Evolutionary conservation across 192 early-diverging fungal genomes (phyloP), one percentile per base, ranked within the genome.

Genomic region (Coemansia reversa): DNA sequence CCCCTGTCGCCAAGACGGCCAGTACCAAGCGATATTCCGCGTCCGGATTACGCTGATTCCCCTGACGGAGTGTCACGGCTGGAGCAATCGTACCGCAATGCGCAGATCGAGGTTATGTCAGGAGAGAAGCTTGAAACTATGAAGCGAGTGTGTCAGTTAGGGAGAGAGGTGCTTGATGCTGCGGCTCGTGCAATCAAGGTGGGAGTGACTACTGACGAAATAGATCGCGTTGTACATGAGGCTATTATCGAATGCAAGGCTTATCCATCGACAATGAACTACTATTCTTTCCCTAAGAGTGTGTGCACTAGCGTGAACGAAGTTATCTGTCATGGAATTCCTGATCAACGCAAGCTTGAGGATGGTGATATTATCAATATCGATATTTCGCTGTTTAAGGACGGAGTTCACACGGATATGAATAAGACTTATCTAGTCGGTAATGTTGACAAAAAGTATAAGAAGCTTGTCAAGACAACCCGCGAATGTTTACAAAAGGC

Each of bases 301-400:
- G 87, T 89, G 72, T 99, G 97, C 84, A 95, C 90, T 3, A 87
- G 85, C 28, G 85, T 93, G 48, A 93, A 93, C 72, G 90, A 93
- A 76, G 95, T 96, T 20, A 93, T 99, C 63, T 99, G 97, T 75
- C 97, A 99, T 67, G 95, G 94, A 52, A 94, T 99, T 57, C 97
- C 97, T 16, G 97, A 99, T 84, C 85, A 88, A 63, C 94, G 96
- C 65, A 86, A 87, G 45, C 81, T 99, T 12, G 82, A 90, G 71
- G 94, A 99, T 64, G 97, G 97, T 33, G 97, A 99, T 75, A 94
- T 99, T 62, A 59, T 94, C 65, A 99, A 99, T 75, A 74, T 99
- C 51, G 97, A 99, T 76, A 87, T 99, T 23, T 86, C 86, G 29
- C 74, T 91, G 51, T 96, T 89, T 81, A 81, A 92, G 60, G 89